Evolutionary conservation across 1,284 basidiomycete genomes (phyloP), one percentile per base, ranked within the genome.

Genomic region (Peniophora sp.): DNA sequence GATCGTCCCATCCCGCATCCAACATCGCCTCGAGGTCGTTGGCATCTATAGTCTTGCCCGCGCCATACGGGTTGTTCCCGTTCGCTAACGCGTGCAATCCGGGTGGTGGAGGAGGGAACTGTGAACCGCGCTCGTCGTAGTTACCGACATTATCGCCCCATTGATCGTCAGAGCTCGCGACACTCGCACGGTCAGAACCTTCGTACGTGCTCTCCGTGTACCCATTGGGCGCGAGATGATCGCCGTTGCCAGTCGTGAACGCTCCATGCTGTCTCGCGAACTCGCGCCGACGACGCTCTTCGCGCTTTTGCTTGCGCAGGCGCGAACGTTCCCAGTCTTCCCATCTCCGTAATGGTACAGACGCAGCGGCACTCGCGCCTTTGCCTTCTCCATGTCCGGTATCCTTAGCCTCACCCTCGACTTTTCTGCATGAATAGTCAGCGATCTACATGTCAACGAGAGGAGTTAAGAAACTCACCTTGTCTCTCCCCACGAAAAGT

Each of bases 311-410:
- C 70, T 98, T 98, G 54, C 95, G 88, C 49, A 98, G 73, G 34
- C 96, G 80, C n/a, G 92, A 96, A 38, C 94, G 83, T 67, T 99
- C 97, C 97, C 97, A 99, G 62, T 99, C 97, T 69, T 99, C 95
- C 97, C 97, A 99, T 52, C 95, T 78, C 36, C 97, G 83, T 62
- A 98, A 71, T 0, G 97, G 94, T 23, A 99, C 83, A 0, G 78
- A 79, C 41, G 75, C 70, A 1, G 78, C 83, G 45, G 78, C 73
- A 43, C 75, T 71, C 3, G 71, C 72, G n/a, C 71, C 75, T 47
- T 75, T 79, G 27, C 83, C 83, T 17, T 77, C 79, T 22, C 81
- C 89, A 61, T 97, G 93, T 8, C 80, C 85, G 56, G 83, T 79
- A 46, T 75, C 81, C 62, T 45, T 45, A 9, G n/a, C 57, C 41